Evolutionary conservation across 208 protist species (phyloP), one percentile per base, ranked within the genome.

Genomic region (Trypanosoma rangeli): DNA sequence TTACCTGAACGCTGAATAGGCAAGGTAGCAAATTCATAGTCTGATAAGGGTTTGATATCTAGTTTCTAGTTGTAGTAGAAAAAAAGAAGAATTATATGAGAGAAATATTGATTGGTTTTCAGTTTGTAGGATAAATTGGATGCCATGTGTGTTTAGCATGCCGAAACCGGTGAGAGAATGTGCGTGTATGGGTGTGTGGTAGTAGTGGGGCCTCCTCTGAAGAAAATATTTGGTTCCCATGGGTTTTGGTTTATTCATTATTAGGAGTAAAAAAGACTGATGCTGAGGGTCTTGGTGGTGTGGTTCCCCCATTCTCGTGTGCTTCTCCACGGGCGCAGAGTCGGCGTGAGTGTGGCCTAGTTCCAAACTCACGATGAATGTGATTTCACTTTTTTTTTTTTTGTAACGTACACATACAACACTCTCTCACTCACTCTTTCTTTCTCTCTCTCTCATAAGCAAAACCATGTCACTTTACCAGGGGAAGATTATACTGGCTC

Each of bases 401-500:
- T 29, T 70, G 20, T 58, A 39, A 55, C 48, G 9, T 8, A 52
- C 48, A 52, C 9, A 52, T 8, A 26, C 48, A 44, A 52, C 3
- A 44, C 33, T 64, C 29, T 56, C 29, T 44, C 33, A 33, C 35
- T 71, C 59, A 77, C 53, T 35, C 70, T 62, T 71, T 64, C 68
- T 70, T 59, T 67, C 39, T 60, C 15, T 74, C 59, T 49, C 68
- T 71, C 29, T 68, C 24, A 55, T 55, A 57, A 63, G 16, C 5
- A 26, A 33, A 42, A 13, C 24, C 8, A 68, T 73, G 60, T 94
- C 84, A 15, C 52, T 84, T 26, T 95, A 90, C 49, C 68, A 83
- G 31, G 80, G 85, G 26, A 90, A 88, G 72, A 65, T 84, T 46
- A 95, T 98, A 26, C 80, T 98, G 42, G 97, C 97, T 39, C 97